phyloP scores from a whole-genome alignment of 257 asterid genomes.

The Ocimum tenuiflorum region DNA sequence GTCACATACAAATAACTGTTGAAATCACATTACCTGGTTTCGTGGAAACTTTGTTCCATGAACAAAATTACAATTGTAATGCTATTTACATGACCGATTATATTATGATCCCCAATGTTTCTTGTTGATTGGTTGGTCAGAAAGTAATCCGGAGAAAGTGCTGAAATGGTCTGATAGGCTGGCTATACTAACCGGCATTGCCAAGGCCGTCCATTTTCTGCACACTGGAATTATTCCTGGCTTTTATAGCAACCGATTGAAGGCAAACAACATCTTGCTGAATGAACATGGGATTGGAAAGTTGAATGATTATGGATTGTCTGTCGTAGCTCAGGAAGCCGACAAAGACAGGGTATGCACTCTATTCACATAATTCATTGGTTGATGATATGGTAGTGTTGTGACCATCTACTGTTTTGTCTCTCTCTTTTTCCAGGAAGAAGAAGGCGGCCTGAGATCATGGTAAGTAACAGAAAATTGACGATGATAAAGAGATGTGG shows the following conservation, averaged over 20 bases:
- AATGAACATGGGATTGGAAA: conserved; percentile 53
- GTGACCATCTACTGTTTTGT: background rate
- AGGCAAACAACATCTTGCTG: conserved; percentile 51
- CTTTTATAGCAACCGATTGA: conserved; percentile 46
- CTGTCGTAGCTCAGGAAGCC: conserved; percentile 44
- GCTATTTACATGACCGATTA: background rate
- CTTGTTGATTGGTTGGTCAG: conserved; percentile 25
- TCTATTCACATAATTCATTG: background rate
- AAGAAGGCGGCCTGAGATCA: conserved; percentile 38
- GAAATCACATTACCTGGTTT: background rate
- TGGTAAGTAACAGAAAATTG: conserved; percentile 31
- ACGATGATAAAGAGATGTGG: background rate
- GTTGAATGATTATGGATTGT: conserved; percentile 66
- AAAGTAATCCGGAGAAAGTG: conserved; percentile 39
- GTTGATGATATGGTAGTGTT: background rate
- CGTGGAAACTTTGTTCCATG: background rate
- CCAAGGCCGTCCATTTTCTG: conserved; percentile 75
- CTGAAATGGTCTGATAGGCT: conserved; percentile 66
- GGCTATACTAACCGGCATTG: conserved; percentile 43
- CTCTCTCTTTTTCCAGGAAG: conserved; percentile 23
- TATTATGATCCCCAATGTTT: background rate
- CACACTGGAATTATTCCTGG: conserved; percentile 74
- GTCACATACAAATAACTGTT: background rate
- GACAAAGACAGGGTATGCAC: conserved; percentile 35
- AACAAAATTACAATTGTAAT: no score